phyloP scores from a whole-genome alignment of 352 stramenopile species.

The Globisporangium sylvaticum region DNA sequence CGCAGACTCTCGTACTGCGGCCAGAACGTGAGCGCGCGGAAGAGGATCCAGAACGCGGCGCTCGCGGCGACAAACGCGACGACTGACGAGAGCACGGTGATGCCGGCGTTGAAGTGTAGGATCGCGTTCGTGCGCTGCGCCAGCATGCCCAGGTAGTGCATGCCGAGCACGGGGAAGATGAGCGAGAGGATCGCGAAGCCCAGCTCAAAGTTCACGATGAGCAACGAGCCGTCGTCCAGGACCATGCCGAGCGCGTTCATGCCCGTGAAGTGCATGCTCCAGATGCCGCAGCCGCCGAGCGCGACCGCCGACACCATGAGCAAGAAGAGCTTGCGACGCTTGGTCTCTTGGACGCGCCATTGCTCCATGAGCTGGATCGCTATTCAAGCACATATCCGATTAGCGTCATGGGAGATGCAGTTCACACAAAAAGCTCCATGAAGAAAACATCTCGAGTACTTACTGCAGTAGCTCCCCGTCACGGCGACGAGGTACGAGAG shows the following conservation, averaged over 20 bases:
- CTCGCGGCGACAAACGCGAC: constrained; percentile 58
- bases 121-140: constrained; percentile 39
- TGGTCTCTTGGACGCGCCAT: constrained; percentile 42
- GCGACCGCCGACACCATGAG: constrained; percentile 36
- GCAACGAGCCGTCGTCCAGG: constrained; percentile 26
- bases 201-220: constrained; percentile 50
- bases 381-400: constrained; percentile 13
- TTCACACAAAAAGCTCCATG: not conserved
- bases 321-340: constrained; percentile 31
- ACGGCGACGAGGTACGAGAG: constrained; percentile 55
- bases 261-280: constrained; percentile 72
- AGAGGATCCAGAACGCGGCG: constrained; percentile 68
- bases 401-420: not conserved
- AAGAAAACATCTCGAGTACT: constrained; percentile 17
- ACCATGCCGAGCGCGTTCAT: constrained; percentile 50
- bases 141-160: constrained; percentile 79
- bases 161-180: constrained; percentile 47
- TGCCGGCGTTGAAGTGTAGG: constrained; percentile 35
- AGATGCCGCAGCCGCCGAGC: constrained; percentile 63
- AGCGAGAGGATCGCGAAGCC: constrained; percentile 54
- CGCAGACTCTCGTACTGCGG: constrained; percentile 47
- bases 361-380: constrained; percentile 74
- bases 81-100: constrained; percentile 43
- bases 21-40: constrained; percentile 62
- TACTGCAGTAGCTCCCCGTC: constrained; percentile 66